Percentiles rank a stretch among this genome's conserved stretches.
Evolutionary conservation across 169 alveolate species (phyloP).

Genomic region (Plasmodium knowlesi): DNA sequence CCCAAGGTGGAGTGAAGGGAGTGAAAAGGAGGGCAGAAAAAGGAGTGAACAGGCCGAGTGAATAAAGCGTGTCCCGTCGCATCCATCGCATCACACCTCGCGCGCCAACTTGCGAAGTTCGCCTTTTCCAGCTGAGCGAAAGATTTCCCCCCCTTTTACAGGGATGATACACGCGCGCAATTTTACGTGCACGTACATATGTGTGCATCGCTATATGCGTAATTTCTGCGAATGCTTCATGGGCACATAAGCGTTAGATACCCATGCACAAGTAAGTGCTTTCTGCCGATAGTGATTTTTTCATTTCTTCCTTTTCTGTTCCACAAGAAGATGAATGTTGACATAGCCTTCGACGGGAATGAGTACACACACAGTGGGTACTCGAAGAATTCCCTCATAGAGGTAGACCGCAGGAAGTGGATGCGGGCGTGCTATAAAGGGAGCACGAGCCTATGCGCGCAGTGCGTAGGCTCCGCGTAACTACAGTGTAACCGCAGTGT

Average conservation of each 20-base stretch:
- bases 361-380: constrained; percentile 74
- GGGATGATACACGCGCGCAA: background rate
- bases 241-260: background rate
- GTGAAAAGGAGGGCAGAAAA: too few relatives aligned
- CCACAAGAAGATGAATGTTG: constrained; percentile 49
- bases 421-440: background rate
- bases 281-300: background rate
- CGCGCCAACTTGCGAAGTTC: background rate
- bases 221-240: background rate
- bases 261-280: background rate
- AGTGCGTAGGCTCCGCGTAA: too few relatives aligned
- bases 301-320: background rate
- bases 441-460: too few relatives aligned
- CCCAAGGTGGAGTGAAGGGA: background rate
- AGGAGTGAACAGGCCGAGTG: background rate
- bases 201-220: background rate
- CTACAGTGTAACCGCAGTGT: background rate
- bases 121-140: background rate
- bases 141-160: background rate
- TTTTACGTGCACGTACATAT: background rate
- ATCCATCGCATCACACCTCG: background rate
- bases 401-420: constrained; percentile 5
- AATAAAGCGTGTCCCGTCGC: background rate
- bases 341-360: constrained; percentile 70
- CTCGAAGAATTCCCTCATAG: constrained; percentile 71